Conservation (phyloP, 208 protist species). For the Borovskyia barvae region DNA sequence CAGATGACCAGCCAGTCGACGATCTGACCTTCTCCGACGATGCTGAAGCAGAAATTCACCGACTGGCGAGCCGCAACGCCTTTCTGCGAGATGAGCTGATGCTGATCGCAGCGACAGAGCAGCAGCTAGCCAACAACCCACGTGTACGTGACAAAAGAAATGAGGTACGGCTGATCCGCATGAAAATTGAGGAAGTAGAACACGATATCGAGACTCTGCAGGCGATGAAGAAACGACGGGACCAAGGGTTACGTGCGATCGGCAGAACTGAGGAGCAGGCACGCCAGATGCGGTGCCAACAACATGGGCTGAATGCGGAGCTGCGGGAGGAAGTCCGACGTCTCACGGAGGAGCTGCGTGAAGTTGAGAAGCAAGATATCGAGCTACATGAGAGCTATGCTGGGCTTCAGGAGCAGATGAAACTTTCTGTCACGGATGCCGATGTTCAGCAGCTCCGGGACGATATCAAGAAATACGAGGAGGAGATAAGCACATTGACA, state of each 20-base stretch:
- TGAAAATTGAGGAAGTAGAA: conserved; percentile 49
- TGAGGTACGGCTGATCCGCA: conserved; percentile 43
- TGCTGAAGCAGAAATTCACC: conserved; percentile 17
- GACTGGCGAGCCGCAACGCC: conserved; percentile 38
- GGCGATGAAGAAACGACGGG: conserved; percentile 47
- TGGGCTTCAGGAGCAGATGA: conserved; percentile 48
- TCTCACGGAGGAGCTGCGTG: conserved; percentile 50
- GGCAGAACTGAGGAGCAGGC: conserved; percentile 39
- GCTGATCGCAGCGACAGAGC: conserved; percentile 21
- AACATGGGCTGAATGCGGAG: conserved; percentile 44
- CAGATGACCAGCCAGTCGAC: not conserved
- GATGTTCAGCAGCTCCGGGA: conserved; percentile 37
- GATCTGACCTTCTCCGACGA: conserved; percentile 4
- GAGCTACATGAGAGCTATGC: conserved; percentile 59
- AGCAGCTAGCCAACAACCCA: conserved; percentile 37
- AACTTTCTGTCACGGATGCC: conserved; percentile 53
- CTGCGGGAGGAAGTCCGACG: conserved; percentile 39
- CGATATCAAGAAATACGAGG: conserved; percentile 33
- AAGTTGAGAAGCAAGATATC: conserved; percentile 44
- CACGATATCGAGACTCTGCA: conserved; percentile 62
- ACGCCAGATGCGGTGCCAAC: conserved; percentile 35
- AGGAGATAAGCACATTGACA: conserved; percentile 5
- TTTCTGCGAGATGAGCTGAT: conserved; percentile 36
- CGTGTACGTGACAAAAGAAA: conserved; percentile 69
- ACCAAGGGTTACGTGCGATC: conserved; percentile 45